Percentiles rank a stretch among this genome's conserved stretches.
phyloP scores from a whole-genome alignment of 331 rosid genomes.

The Ulmus americana region DNA sequence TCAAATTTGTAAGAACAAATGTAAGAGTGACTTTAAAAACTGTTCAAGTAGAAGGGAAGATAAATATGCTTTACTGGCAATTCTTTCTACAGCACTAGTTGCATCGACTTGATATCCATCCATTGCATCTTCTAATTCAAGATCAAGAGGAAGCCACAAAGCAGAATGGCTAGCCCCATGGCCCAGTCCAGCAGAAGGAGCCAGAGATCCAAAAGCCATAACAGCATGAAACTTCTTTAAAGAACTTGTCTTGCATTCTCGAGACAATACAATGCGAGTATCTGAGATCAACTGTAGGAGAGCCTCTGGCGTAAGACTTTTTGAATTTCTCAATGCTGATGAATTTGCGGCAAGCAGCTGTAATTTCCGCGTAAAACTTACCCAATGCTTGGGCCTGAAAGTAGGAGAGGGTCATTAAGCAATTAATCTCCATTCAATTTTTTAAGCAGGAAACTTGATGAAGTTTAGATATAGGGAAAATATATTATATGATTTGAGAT shows the following conservation, averaged over 20 bases:
- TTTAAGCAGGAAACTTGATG: constrained; percentile 4
- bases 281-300: constrained; percentile 58
- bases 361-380: constrained; percentile 51
- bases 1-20: constrained; percentile 7
- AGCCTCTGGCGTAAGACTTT: constrained; percentile 51
- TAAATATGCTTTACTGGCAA: constrained; percentile 43
- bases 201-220: constrained; percentile 70
- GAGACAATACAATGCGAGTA: constrained; percentile 40
- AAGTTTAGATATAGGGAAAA: constrained; percentile 1
- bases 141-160: constrained; percentile 96
- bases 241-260: constrained; percentile 61
- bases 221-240: constrained; percentile 57
- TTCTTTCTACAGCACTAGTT: constrained; percentile 79
- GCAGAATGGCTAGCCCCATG: constrained; percentile 75
- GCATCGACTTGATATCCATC: constrained; percentile 94
- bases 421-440: neutral
- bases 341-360: constrained; percentile 63
- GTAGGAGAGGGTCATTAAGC: constrained; percentile 14
- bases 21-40: constrained; percentile 14
- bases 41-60: constrained; percentile 5
- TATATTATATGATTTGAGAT: neutral
- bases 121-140: constrained; percentile 92
- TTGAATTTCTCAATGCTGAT: constrained; percentile 58
- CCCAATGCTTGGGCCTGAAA: constrained; percentile 81
- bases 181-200: constrained; percentile 67